Evolutionary conservation across 108 stramenopile genomes (phyloP), one percentile per base, ranked within the genome.

Genomic region (Parietichytrium sp.): DNA sequence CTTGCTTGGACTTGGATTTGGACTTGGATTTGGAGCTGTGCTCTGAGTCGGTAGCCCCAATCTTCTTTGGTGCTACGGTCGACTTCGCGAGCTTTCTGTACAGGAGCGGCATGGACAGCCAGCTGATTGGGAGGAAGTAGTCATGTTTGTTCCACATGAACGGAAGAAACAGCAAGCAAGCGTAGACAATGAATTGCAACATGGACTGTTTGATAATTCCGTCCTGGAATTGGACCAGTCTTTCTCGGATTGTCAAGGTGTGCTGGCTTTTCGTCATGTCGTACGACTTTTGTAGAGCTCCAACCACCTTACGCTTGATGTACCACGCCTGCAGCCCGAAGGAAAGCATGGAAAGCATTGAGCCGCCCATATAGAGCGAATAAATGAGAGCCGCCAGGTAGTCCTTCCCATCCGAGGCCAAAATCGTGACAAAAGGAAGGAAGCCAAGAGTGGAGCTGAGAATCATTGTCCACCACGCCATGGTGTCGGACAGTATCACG

Each of bases 261-360:
- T 23, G 42, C 61, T 72, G 36, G 42, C 61, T 72, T 42, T 72
- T 72, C 38, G 61, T 23, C 61, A 72, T 72, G 42, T 45, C 45
- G 38, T 72, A 45, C n/a, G 10, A 45, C 23, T 45, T 45, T 42
- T 72, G 33, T 1, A 2, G 7, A n/a, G n/a, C n/a, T n/a, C n/a
- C n/a, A n/a, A n/a, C n/a, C n/a, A n/a, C n/a, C n/a, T n/a, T n/a
- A n/a, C n/a, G n/a, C 15, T 36, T 31, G 33, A 72, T 72, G 42
- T 45, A 33, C 20, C 36, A 38, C 8, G 38, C 61, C 20, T 72
- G 61, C 10, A 72, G 20, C 10, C 61, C 61, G 45, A 72, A 36
- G 61, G 25, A n/a, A 15, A 72, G 10, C 61, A 72, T 72, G 8
- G 61, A 72, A 15, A 72, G 3, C 38, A 72, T 42, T 6, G 61